These are phyloP conservation scores for Leptographium radiaticola DNA, from an alignment of 2,329 filamentous ascomycete genomes.

Conservation along the genomic window DNA sequence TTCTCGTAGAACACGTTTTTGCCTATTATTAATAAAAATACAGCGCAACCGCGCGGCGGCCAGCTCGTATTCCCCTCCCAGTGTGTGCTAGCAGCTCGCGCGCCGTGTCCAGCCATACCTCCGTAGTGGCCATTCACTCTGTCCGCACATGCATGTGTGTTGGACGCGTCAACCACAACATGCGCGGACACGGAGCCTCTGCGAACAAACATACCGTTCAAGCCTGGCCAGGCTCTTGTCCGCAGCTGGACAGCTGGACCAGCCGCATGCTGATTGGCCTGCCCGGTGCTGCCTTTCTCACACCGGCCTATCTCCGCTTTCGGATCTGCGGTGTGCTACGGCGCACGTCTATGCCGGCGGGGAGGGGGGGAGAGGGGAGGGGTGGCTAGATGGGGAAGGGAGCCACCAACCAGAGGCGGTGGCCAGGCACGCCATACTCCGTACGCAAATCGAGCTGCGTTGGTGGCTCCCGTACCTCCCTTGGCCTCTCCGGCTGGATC, in stretches of 20 bases:
- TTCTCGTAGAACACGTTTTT: too few relatives aligned
- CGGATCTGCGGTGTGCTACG: background rate
- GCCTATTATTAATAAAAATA: too few relatives aligned
- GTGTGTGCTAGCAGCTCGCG: too few relatives aligned
- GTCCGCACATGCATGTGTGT: too few relatives aligned
- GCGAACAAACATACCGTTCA: background rate
- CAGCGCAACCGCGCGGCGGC: too few relatives aligned
- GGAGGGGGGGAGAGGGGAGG: too few relatives aligned
- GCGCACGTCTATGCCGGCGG: background rate
- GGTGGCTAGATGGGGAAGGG: background rate
- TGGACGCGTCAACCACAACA: too few relatives aligned
- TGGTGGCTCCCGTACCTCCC: background rate
- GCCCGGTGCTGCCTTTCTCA: background rate
- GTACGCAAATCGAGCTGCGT: background rate
- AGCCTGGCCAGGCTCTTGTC: background rate
- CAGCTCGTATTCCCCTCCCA: too few relatives aligned
- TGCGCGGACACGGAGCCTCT: background rate
- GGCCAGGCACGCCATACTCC: slow-evolving; percentile 2
- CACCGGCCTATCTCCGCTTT: slow-evolving; percentile 2
- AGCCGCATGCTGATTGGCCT: background rate
- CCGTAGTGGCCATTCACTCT: too few relatives aligned
- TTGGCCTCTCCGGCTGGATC: background rate
- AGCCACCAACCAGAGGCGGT: background rate
- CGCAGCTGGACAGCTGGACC: background rate
- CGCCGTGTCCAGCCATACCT: too few relatives aligned